These are phyloP conservation scores for Penicillium psychrofluorescens DNA, from an alignment of 495 filamentous ascomycete species.

Conservation along the genomic window DNA sequence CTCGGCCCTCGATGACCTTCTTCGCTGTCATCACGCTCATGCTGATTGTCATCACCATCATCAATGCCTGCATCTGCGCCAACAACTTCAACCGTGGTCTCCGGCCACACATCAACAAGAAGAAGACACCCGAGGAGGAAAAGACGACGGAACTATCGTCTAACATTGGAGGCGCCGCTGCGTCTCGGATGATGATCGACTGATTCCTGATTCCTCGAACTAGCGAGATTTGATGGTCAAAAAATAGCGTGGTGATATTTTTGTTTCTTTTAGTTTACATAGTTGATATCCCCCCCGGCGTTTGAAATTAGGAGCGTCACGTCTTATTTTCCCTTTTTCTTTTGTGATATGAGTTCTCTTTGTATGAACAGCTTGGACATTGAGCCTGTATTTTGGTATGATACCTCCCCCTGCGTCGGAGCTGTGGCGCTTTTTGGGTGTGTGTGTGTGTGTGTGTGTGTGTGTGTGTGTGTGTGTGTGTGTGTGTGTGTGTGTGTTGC, in stretches of 20 bases:
- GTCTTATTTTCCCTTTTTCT: conserved; percentile 3
- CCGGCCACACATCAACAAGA: conserved; percentile 72
- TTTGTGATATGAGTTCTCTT: conserved; percentile 3
- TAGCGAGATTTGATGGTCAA: no score
- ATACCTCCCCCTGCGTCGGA: conserved; percentile 27
- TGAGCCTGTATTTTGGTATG: conserved; percentile 24
- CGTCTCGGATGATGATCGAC: conserved; percentile 86
- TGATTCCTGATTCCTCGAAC: conserved; percentile 23
- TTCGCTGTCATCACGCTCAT: conserved; percentile 91
- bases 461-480: no score
- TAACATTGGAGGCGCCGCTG: conserved; percentile 36
- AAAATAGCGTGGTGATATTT: background rate
- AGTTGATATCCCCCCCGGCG: conserved; percentile 5
- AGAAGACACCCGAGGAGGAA: conserved; percentile 56
- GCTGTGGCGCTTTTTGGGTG: background rate
- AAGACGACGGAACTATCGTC: conserved; percentile 67
- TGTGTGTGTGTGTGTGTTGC: no score
- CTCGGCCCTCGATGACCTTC: conserved; percentile 72
- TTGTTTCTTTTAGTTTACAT: background rate
- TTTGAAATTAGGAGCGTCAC: conserved; percentile 10
- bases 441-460: no score
- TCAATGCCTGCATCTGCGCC: conserved; percentile 80
- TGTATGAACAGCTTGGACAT: conserved; percentile 14
- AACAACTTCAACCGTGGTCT: conserved; percentile 86
- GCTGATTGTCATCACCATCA: conserved; percentile 81